Base-by-base conservation (phyloP, 768 basidiomycete genomes). In the Asterophora lycoperdoides region DNA sequence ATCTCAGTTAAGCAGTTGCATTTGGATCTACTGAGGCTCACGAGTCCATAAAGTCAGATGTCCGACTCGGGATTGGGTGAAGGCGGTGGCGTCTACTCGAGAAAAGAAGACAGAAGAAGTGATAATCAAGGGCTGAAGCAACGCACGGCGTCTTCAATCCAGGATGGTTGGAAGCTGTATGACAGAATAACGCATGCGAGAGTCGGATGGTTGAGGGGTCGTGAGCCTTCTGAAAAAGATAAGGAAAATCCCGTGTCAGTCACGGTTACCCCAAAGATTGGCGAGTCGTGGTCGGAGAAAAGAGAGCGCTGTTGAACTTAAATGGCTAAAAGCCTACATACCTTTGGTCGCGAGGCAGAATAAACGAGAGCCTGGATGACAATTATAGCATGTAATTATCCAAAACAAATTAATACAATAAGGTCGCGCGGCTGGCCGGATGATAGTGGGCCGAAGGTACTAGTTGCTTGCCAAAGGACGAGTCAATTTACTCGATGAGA, bases 401-500 rank as follows among this genome's bases (percentile, higher is more conserved):
- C 19, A 35, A 29, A 26, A 19, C 14, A 11, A 28, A 41, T 34
- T 28, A 40, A 1, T 40, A 14, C 23, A 14, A 40, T 40, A 40
- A 5, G 19, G 10, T 45, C 9, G n/a, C 20, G 26, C 2, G 32
- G 44, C 15, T 9, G 10, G 23, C 15, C 44, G 3, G 35, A 18
- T 15, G 8, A 34, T 34, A 28, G 37, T 14, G 41, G 11, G 34
- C 13, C 4, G 33, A 20, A 30, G 6, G n/a, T 19, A 41, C 28
- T 32, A n/a, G 35, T 45, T n/a, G 39, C 20, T 45, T n/a, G 39
- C 39, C 39, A 14, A 11, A 28, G 30, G 1, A 29, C 8, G 18
- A 9, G 23, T 15, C 23, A 23, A 6, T 23, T 49, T 43, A 50
- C 19, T 55, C 32, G 42, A 42, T 46, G 8, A 55, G 36, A 54